A percentile compares a stretch with the other conserved stretches of the same genome.
Evolutionary conservation across 768 basidiomycete genomes (phyloP).

Genomic region (Vishniacozyma victoriae): DNA sequence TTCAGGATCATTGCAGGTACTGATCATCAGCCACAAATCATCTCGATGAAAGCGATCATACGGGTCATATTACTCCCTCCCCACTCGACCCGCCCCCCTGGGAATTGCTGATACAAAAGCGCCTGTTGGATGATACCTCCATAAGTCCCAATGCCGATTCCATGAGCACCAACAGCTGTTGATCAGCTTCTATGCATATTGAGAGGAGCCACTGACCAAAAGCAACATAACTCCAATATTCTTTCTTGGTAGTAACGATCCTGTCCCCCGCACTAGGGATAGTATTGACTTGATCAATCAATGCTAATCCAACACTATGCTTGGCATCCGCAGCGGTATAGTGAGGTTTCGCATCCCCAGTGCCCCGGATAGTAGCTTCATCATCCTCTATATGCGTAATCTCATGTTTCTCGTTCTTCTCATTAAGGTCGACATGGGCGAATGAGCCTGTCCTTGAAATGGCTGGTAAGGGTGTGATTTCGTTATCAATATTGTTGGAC

Average conservation of each 20-base stretch:
- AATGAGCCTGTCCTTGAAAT: no score
- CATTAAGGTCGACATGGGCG: no score
- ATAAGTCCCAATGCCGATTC: slow-evolving; percentile 2
- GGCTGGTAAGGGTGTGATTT: no score
- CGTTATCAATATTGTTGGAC: no score
- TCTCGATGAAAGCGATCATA: neutral
- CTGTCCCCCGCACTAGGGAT: slow-evolving; percentile 9
- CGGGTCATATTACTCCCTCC: neutral
- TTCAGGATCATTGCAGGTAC: slow-evolving; percentile 14
- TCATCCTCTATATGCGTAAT: no score
- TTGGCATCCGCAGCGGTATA: neutral
- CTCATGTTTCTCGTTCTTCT: no score
- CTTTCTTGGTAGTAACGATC: slow-evolving; percentile 6
- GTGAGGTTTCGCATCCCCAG: no score
- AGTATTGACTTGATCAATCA: slow-evolving; percentile 2
- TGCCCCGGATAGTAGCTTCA: no score
- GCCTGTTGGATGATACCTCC: slow-evolving; percentile 7
- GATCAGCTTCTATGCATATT: neutral
- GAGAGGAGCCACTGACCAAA: slow-evolving; percentile 6
- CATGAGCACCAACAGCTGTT: neutral
- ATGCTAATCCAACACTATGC: slow-evolving; percentile 5
- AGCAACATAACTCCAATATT: slow-evolving; percentile 5
- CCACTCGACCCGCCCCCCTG: slow-evolving; percentile 5
- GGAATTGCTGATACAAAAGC: slow-evolving; percentile 4
- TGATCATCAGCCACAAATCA: neutral